Evolutionary conservation across 345 rosid genomes (phyloP), one percentile per base, ranked within the genome.

Genomic region (Aegle marmelos): DNA sequence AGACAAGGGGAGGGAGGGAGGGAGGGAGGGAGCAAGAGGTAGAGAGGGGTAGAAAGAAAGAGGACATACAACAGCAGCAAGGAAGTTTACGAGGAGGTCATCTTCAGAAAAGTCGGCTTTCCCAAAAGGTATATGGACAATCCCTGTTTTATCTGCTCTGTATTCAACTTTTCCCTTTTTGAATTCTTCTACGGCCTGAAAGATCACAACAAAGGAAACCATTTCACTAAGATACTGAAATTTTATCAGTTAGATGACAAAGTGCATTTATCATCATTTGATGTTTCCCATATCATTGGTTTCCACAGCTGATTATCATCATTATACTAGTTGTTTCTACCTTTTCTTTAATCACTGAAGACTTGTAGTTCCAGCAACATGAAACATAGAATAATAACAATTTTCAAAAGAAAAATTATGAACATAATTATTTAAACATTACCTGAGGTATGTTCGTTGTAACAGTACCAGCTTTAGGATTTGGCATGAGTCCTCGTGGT

Each of bases 401-500:
- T 36, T 25, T 66, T 24, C 6, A 39, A 56, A 37, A 8, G 60
- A 45, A 74, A 34, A 62, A 31, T 57, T 62, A 11, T 37, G 16
- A n/a, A 58, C 34, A 19, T 7, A 80, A 64, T 41, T 22, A 41
- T 39, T 50, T 7, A 31, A 41, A 73, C 28, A 58, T 74, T 81
- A 96, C 98, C 98, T 91, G 98, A 75, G 97, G 95, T 81, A 94
- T 87, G 79, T 94, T 90, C 17, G 94, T 81, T 62, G 98, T 82
- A 79, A 96, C 98, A 16, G 99, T 96, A 56, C 98, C 99, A 63
- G 98, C 98, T 88, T 96, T 96, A 25, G 99, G 99, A 81, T 94
- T 96, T 41, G 99, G 99, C 99, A 96, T 96, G 82, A 96, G 95
- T 78, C 99, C 99, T 16, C 98, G 87, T 24, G 99, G 99, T 82